Evolutionary conservation across 2,329 filamentous ascomycete species (phyloP), one percentile per base, ranked within the genome.

Genomic region (Dryadomyces sulphureus): DNA sequence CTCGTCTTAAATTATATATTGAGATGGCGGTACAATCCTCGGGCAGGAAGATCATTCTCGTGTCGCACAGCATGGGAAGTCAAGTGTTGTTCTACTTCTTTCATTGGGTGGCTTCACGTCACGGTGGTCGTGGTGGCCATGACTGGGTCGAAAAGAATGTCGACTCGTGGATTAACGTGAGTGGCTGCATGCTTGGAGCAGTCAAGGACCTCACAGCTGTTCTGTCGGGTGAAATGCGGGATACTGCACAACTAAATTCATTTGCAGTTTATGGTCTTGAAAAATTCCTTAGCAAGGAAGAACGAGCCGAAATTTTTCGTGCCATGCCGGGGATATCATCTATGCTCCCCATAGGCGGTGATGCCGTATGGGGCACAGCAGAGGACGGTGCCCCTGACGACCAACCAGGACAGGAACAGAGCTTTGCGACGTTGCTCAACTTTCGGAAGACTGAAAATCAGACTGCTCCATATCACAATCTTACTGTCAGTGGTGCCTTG

Each of bases 141-240:
- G 74, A 78, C 45, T 98, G 92, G 92, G 90, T 98, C 0, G 89
- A 98, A 49, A 75, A 73, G 17, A 75, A 95, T 58, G 71, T 98
- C 44, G 92, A 93, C 53, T 84, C 86, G 3, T 98, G 93, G 89
- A 93, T 98, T 67, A 98, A 98, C 60, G 88, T 98, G 56, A 92
- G 84, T 54, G 92, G 92, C 6, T 98, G 90, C 63, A 95, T 98
- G 90, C 79, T 98, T 6, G 92, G 92, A 14, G 88, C 92, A 2
- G 71, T 88, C 48, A 98, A 98, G 65, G 90, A 84, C 48, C 66
- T 96, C 32, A 85, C 92, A 0, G 90, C 92, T 0, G 76, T 96
- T 0, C 69, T 98, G 1, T 95, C 89, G 0, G 92, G 92, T 25
- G 92, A 98, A 63, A 98, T 98, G 92, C 87, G 90, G 54, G 92